A percentile compares a stretch with the other conserved stretches of the same genome.
Evolutionary conservation across 2,329 filamentous ascomycete species (phyloP).

Genomic region (Boeremia exigua): DNA sequence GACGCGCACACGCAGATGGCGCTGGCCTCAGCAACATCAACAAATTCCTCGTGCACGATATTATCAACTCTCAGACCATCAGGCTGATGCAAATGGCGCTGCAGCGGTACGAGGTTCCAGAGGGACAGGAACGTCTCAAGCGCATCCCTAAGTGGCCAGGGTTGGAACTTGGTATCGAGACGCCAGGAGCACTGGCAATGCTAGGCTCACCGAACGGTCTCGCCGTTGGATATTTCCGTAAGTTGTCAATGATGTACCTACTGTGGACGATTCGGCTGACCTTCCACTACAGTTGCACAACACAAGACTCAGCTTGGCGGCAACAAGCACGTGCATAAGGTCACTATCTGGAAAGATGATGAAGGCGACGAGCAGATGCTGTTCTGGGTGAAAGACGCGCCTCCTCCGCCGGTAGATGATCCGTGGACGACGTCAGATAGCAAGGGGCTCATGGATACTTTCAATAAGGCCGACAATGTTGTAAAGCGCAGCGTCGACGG

Average conservation of each 20-base stretch:
- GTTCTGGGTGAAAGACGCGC: slow-evolving; percentile 16
- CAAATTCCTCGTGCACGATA: slow-evolving; percentile 1
- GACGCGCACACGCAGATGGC: not conserved
- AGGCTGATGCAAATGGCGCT: slow-evolving; percentile 1
- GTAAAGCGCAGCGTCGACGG: slow-evolving; percentile 1
- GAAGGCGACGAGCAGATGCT: slow-evolving; percentile 8
- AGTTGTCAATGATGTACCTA: not conserved
- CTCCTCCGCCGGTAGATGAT: not conserved
- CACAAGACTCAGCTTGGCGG: slow-evolving; percentile 17
- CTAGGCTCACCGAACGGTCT: slow-evolving; percentile 17
- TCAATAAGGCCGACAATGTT: not conserved
- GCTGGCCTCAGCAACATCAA: slow-evolving; percentile 3
- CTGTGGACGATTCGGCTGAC: slow-evolving; percentile 2
- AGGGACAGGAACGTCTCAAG: not conserved
- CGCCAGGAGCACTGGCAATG: slow-evolving; percentile 14
- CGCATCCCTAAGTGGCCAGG: slow-evolving; percentile 7
- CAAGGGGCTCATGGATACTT: not conserved
- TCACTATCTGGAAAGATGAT: slow-evolving; percentile 11
- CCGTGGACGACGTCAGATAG: no score
- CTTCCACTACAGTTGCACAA: slow-evolving; percentile 13
- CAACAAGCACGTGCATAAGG: slow-evolving; percentile 16
- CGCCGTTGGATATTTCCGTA: slow-evolving; percentile 11
- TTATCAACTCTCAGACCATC: slow-evolving; percentile 1
- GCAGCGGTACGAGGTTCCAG: not conserved
- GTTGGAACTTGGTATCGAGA: not conserved